Base-by-base conservation (phyloP, 106 monocot genomes). In the Dioscorea dumetorum region DNA sequence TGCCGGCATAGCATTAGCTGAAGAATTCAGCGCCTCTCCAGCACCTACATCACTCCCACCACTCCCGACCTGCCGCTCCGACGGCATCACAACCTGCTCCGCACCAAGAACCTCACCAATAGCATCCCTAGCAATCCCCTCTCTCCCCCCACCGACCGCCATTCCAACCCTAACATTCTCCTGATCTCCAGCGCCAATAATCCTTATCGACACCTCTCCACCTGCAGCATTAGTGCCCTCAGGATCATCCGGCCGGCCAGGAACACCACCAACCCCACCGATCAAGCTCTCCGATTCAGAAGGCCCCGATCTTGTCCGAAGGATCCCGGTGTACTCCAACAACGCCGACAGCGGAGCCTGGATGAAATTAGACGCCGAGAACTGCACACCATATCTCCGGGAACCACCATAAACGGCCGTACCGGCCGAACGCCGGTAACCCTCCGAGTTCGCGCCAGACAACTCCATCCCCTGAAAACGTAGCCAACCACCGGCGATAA, bases 161-260 rank as follows among this genome's bases (percentile, higher is more conserved):
- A 33, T 41, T 62, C 70, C 76, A 18, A 14, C 49, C 70, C 77
- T 64, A 53, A 50, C 49, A 24, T 60, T 67, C 22, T 85, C 80
- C 16, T 81, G 81, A 70, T 91, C 88, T 2, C 74, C 84, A 1
- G 59, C 33, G 8, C 86, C 88, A 5, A 97, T 83, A 35, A 94
- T 94, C 80, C 94, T 70, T 67, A 94, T 94, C 21, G 82, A 81
- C 13, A 89, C 84, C 79, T 94, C 93, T 7, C 85, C 93, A 16
- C 76, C 82, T 0, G 63, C 66, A 6, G 52, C 23, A 10, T 60
- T 22, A 0, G 79, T 16, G 33, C 8, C 74, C 14, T 63, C 62
- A 17, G 71, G 15, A 41, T 72, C 74, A 8, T 62, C 75, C 49
- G 14, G 12, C 63, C 59, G 49, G 54, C 56, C 35, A 28, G 69